phyloP scores from a whole-genome alignment of 2,329 filamentous ascomycete genomes.

The Sporothrix variecibatus region DNA sequence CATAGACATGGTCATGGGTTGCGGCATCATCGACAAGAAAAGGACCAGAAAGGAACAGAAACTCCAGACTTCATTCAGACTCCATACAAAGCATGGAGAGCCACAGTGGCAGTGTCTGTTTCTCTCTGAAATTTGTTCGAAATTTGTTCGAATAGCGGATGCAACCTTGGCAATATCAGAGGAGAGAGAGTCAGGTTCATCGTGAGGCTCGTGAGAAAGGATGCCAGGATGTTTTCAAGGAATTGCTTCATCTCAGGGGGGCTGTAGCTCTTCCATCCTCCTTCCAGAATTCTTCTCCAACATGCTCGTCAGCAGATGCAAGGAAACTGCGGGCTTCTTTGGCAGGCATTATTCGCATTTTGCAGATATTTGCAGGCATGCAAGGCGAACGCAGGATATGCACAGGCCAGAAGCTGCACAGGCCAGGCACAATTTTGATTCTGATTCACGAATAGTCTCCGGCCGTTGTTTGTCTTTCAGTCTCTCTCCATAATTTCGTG shows the following conservation, averaged over 20 bases:
- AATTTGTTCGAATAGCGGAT: slow-evolving; percentile 14
- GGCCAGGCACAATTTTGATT: slow-evolving; percentile 14
- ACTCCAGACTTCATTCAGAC: background rate
- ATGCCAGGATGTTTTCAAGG: background rate
- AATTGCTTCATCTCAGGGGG: background rate
- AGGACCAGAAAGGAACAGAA: background rate
- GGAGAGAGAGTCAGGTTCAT: background rate
- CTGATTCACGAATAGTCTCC: slow-evolving; percentile 1
- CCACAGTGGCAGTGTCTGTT: background rate
- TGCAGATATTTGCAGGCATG: background rate
- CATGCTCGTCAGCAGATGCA: background rate
- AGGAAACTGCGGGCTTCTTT: background rate
- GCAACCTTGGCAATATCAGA: slow-evolving; percentile 13
- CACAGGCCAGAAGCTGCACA: slow-evolving; percentile 1
- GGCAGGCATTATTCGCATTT: background rate
- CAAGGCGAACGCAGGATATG: background rate
- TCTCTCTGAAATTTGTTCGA: slow-evolving; percentile 11
- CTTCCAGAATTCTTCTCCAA: slow-evolving; percentile 5
- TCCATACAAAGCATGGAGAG: background rate
- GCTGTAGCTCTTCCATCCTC: background rate
- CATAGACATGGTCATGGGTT: background rate
- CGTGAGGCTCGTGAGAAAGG: background rate
- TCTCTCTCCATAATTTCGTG: background rate
- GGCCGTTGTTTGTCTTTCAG: background rate
- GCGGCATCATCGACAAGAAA: background rate